These are phyloP conservation scores for Arthrinium phaeospermum DNA, from an alignment of 2,329 filamentous ascomycete genomes.

Conservation along the genomic window DNA sequence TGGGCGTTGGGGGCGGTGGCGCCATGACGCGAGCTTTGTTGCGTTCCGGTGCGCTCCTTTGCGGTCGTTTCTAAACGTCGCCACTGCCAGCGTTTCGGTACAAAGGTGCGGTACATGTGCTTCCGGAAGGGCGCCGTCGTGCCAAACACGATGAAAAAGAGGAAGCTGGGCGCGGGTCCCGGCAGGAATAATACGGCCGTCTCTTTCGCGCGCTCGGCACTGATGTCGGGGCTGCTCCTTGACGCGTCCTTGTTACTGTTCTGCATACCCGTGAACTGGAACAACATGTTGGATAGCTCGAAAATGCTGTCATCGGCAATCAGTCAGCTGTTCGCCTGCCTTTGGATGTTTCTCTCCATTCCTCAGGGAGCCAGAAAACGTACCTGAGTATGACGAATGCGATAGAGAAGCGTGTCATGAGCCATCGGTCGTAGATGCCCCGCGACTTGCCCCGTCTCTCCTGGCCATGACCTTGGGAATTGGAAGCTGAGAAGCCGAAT, in stretches of 20 bases:
- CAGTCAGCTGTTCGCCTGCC: constrained; percentile 30
- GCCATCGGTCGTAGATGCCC: constrained; percentile 51
- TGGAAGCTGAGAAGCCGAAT: constrained; percentile 22
- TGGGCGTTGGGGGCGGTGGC: constrained; percentile 17
- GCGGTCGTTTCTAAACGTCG: neutral
- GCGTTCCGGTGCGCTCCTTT: neutral
- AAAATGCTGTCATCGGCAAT: constrained; percentile 41
- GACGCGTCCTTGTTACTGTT: constrained; percentile 38
- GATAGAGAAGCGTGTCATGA: constrained; percentile 51
- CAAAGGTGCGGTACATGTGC: constrained; percentile 33
- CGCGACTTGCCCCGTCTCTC: constrained; percentile 25
- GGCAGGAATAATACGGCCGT: constrained; percentile 46
- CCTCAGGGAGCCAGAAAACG: constrained; percentile 20
- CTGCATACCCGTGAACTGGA: constrained; percentile 34
- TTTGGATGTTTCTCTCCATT: neutral
- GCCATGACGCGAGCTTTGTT: constrained; percentile 15
- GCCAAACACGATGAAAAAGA: constrained; percentile 48
- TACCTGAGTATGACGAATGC: constrained; percentile 49
- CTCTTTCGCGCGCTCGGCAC: constrained; percentile 34
- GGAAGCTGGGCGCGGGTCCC: constrained; percentile 43
- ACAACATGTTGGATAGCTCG: constrained; percentile 39
- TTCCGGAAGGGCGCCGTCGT: constrained; percentile 44
- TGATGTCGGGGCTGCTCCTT: constrained; percentile 40
- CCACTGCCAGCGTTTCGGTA: constrained; percentile 28
- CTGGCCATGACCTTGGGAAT: constrained; percentile 20